Conservation (phyloP, 2,329 filamentous ascomycete species). For the Fusarium humuli region DNA sequence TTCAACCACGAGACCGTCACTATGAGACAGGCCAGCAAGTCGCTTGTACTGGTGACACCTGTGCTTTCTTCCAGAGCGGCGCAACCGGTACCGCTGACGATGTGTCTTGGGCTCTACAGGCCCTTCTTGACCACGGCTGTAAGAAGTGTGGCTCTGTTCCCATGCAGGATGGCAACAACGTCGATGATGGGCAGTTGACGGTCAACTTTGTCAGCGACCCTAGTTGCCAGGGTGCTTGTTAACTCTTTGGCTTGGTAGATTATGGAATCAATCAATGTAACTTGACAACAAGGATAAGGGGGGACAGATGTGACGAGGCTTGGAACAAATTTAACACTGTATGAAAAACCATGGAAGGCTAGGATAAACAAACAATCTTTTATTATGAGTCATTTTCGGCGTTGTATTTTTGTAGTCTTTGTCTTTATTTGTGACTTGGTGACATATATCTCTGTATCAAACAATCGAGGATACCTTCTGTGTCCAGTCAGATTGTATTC, state of each 20-base stretch:
- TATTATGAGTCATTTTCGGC: no score
- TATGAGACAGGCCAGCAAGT: neutral
- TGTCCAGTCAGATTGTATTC: no score
- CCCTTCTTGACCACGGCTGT: neutral
- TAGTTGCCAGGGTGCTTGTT: neutral
- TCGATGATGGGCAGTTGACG: neutral
- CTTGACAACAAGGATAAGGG: no score
- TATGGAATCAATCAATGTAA: no score
- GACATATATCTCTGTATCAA: no score
- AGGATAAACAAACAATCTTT: no score
- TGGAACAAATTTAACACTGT: no score
- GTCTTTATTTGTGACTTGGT: no score
- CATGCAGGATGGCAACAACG: neutral
- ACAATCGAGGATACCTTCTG: no score
- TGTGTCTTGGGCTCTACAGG: neutral
- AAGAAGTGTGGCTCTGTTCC: conserved; percentile 2
- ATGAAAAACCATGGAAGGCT: no score
- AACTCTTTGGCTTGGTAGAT: fast-evolving
- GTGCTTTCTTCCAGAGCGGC: neutral
- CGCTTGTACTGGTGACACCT: neutral
- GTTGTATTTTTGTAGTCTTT: no score
- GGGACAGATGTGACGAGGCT: no score
- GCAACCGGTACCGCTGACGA: neutral
- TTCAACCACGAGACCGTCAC: neutral
- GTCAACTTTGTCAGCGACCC: neutral